phyloP scores from a whole-genome alignment of 371 early-diverging fungal species.

The Saksenaea oblongispora region DNA sequence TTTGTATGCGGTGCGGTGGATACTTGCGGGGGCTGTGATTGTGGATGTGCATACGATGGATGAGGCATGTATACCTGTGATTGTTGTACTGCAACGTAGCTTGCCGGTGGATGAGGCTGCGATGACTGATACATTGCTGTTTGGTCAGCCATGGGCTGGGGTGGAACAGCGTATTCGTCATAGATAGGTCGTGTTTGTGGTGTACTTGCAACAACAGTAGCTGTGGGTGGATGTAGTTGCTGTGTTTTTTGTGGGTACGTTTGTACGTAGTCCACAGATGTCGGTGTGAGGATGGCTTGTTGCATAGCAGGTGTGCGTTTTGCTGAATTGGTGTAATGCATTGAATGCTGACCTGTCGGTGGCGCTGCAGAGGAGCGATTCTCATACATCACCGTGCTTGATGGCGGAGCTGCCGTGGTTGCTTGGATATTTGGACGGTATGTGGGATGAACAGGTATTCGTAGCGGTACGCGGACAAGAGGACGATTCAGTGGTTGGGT shows the following conservation, averaged over 20 bases:
- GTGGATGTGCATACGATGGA: background rate
- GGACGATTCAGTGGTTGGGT: conserved; percentile 26
- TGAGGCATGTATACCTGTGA: background rate
- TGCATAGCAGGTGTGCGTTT: conserved; percentile 7
- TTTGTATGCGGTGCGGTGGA: background rate
- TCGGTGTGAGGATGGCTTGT: conserved; percentile 1
- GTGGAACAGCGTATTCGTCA: conserved; percentile 7
- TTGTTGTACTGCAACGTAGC: background rate
- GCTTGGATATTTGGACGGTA: conserved; percentile 19
- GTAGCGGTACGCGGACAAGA: conserved; percentile 27
- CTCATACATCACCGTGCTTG: conserved; percentile 7
- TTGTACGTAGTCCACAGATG: background rate
- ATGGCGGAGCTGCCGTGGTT: conserved; percentile 1
- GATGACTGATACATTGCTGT: background rate
- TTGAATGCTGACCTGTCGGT: conserved; percentile 13
- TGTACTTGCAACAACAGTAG: conserved; percentile 7
- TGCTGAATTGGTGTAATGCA: conserved; percentile 8
- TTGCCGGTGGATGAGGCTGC: background rate
- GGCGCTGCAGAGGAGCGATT: conserved; percentile 1
- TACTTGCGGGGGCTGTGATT: conserved; percentile 3
- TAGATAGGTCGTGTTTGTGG: conserved; percentile 15
- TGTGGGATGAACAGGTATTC: conserved; percentile 32
- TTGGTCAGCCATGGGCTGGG: conserved; percentile 4
- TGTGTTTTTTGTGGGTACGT: background rate
- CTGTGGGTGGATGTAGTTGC: conserved; percentile 2